phyloP scores from a whole-genome alignment of 306 rosid genomes.

The Malus orientalis region DNA sequence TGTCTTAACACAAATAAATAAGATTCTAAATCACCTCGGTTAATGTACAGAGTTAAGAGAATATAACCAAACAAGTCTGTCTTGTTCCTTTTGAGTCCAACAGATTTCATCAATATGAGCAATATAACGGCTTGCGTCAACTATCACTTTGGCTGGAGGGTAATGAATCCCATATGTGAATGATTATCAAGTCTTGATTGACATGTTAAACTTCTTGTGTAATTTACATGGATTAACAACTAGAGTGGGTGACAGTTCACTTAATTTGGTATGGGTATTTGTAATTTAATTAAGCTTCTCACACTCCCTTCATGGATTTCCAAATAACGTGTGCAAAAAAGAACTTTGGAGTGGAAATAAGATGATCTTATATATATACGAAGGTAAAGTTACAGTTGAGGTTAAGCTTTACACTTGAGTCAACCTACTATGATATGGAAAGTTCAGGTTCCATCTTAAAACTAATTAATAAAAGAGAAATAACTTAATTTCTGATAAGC shows the following conservation, averaged over 20 bases:
- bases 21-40: background rate
- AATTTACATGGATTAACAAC: background rate
- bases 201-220: background rate
- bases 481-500: too few species aligned
- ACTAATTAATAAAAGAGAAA: too few species aligned
- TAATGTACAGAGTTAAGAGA: background rate
- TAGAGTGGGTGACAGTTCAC: background rate
- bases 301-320: background rate
- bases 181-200: background rate
- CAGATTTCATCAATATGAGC: background rate
- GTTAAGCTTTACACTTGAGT: background rate
- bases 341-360: background rate
- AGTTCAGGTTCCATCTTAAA: too few species aligned
- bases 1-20: background rate
- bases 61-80: background rate
- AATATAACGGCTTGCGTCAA: background rate
- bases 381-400: background rate
- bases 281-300: background rate
- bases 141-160: background rate
- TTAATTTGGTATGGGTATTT: background rate
- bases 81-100: background rate
- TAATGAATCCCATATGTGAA: background rate
- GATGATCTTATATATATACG: background rate
- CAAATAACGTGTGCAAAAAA: background rate
- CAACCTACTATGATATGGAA: background rate